These are phyloP conservation scores for Microglena sp. DNA, from an alignment of 139 green algal species.

Conservation along the genomic window DNA sequence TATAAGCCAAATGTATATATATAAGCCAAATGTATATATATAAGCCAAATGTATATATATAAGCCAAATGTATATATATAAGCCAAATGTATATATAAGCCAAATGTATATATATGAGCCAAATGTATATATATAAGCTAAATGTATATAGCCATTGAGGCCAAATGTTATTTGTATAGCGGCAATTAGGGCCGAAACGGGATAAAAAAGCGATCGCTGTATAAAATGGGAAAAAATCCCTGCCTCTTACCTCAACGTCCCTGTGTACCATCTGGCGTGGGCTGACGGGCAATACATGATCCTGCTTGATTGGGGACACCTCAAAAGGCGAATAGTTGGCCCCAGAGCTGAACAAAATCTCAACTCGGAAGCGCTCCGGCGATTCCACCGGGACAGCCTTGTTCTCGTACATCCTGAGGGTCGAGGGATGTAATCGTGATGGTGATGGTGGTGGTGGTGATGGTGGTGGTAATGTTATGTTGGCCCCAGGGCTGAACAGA, in stretches of 20 bases:
- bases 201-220: neutral
- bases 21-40: too few species aligned
- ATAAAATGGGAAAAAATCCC: neutral
- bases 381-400: slow-evolving; percentile 49
- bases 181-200: neutral
- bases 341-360: slow-evolving; percentile 70
- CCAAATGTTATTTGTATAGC: neutral
- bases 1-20: too few species aligned
- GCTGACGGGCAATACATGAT: slow-evolving; percentile 21
- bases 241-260: neutral
- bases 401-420: slow-evolving; percentile 67
- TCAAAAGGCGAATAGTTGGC: slow-evolving; percentile 53
- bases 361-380: slow-evolving; percentile 70
- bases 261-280: neutral
- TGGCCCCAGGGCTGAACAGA: neutral
- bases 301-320: neutral
- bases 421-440: neutral
- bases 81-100: too few species aligned
- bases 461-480: neutral
- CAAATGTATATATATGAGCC: too few species aligned
- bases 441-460: neutral
- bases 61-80: too few species aligned
- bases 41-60: too few species aligned
- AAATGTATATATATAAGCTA: too few species aligned
- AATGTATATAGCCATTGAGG: too few species aligned